Conservation (phyloP, 2,329 filamentous ascomycete genomes). For the Ilyonectria sp. region DNA sequence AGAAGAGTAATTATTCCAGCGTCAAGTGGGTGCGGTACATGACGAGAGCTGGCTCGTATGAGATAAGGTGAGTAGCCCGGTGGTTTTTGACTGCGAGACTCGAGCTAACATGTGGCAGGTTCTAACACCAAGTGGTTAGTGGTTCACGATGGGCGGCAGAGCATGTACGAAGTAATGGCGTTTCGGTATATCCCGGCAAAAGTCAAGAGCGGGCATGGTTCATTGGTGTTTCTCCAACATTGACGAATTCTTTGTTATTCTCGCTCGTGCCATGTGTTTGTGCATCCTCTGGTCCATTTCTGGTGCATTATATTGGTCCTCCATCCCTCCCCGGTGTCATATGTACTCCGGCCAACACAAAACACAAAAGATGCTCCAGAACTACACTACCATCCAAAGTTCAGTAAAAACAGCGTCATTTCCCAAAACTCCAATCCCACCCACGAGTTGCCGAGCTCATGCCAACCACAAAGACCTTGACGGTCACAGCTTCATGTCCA, state of each 20-base stretch:
- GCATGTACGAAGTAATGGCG: constrained; percentile 50
- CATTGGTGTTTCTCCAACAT: constrained; percentile 44
- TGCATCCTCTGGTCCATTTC: not conserved
- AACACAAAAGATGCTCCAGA: not conserved
- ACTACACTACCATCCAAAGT: not conserved
- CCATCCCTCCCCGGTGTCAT: not conserved
- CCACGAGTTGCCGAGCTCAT: not conserved
- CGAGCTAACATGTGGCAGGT: constrained; percentile 48
- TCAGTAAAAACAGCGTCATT: not conserved
- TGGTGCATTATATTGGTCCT: not conserved
- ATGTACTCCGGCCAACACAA: not conserved
- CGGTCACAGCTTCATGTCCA: too few relatives aligned
- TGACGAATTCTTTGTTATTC: constrained; percentile 31
- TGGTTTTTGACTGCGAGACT: not conserved
- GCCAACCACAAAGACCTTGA: not conserved
- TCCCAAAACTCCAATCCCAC: not conserved
- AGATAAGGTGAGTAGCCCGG: constrained; percentile 78
- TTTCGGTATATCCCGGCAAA: constrained; percentile 52
- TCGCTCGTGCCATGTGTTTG: constrained; percentile 12
- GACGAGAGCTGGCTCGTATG: constrained; percentile 97
- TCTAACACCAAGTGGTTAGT: constrained; percentile 47
- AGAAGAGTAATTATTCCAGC: constrained; percentile 98
- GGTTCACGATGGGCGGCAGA: constrained; percentile 42
- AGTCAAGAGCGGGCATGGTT: constrained; percentile 46
- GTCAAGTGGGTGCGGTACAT: constrained; percentile 99